Evolutionary conservation across 1,139 yeast species (phyloP).

Genomic region (Pichia sp.): DNA sequence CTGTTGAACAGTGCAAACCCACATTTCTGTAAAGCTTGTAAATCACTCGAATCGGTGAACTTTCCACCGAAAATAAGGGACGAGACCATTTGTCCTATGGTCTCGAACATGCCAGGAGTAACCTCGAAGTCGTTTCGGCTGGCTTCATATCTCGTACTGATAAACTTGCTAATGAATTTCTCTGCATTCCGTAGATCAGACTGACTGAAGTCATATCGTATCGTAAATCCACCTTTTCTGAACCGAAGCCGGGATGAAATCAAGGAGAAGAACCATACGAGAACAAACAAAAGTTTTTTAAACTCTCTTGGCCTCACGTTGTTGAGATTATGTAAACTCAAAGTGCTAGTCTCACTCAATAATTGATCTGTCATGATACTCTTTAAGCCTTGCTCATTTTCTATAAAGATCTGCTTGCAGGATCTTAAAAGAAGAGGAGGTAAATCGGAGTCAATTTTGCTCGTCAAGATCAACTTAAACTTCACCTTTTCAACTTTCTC

Average conservation of each 20-base stretch:
- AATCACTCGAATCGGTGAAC: slow-evolving; percentile 49
- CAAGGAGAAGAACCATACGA: slow-evolving; percentile 69
- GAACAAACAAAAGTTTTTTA: slow-evolving; percentile 47
- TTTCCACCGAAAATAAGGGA: slow-evolving; percentile 68
- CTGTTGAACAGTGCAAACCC: slow-evolving; percentile 34
- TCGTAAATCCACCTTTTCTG: slow-evolving; percentile 60
- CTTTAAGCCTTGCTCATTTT: slow-evolving; percentile 59
- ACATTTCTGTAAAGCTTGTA: slow-evolving; percentile 29
- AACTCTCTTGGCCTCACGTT: slow-evolving; percentile 41
- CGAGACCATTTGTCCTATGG: slow-evolving; percentile 31
- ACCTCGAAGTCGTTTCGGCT: slow-evolving; percentile 42
- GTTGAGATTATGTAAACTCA: slow-evolving; percentile 29
- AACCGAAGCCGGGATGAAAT: slow-evolving; percentile 57
- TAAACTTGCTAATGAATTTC: slow-evolving; percentile 41
- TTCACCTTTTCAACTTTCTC: slow-evolving; percentile 15
- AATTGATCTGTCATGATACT: slow-evolving; percentile 26
- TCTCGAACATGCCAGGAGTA: slow-evolving; percentile 47
- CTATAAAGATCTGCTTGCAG: slow-evolving; percentile 54
- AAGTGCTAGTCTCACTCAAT: slow-evolving; percentile 41
- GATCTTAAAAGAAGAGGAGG: slow-evolving; percentile 54
- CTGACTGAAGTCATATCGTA: slow-evolving; percentile 66
- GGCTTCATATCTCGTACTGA: slow-evolving; percentile 20
- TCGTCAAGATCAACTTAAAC: slow-evolving; percentile 59
- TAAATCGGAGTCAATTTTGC: slow-evolving; percentile 45
- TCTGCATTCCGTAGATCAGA: slow-evolving; percentile 61